These are phyloP conservation scores for Gelatoporia subvermispora DNA, from an alignment of 768 basidiomycete genomes.

Conservation along the genomic window DNA sequence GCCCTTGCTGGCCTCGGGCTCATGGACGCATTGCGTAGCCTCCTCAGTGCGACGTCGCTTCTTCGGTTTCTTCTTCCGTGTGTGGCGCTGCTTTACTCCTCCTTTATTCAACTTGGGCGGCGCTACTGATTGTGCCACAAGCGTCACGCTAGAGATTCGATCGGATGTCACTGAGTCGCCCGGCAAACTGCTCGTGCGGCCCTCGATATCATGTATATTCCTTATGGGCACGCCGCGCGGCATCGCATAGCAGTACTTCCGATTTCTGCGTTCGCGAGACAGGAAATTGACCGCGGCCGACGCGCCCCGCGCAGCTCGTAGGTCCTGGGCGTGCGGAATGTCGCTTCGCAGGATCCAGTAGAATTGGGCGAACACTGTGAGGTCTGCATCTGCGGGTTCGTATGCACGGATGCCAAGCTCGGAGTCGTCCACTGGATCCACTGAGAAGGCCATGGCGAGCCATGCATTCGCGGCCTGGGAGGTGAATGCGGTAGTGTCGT, in stretches of 20 bases:
- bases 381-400: neutral
- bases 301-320: neutral
- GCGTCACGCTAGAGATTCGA: too few species aligned
- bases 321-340: neutral
- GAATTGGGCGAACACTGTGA: constrained; percentile 21
- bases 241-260: constrained; percentile 5
- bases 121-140: too few species aligned
- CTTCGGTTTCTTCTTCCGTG: too few species aligned
- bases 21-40: too few species aligned
- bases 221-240: neutral
- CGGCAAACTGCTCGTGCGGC: too few species aligned
- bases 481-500: neutral
- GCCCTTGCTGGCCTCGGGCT: too few species aligned
- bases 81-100: too few species aligned
- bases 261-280: constrained; percentile 7
- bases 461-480: neutral
- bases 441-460: neutral
- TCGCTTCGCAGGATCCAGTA: constrained; percentile 17
- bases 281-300: constrained; percentile 2
- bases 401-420: neutral
- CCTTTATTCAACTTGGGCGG: too few species aligned
- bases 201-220: neutral
- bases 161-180: too few species aligned
- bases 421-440: neutral
- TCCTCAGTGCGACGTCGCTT: too few species aligned